Base-by-base conservation (phyloP, 2,329 filamentous ascomycete genomes). In the Apiospora arundinis region DNA sequence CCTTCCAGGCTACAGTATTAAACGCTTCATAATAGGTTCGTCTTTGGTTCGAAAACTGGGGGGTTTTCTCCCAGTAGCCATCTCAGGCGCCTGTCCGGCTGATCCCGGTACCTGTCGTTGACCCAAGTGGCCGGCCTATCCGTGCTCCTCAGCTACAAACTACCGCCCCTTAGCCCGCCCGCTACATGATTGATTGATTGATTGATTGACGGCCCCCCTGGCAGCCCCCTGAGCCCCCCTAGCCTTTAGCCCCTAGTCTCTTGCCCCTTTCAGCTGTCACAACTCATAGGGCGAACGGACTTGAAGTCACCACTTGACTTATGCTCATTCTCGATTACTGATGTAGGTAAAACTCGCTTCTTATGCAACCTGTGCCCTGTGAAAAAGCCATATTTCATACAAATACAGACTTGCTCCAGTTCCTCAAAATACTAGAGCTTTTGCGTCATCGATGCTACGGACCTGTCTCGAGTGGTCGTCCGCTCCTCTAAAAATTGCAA, bases 311-410 rank as follows among this genome's bases (percentile, higher is more conserved):
- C 14, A 25, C 12, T 32, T 4, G 32, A 16, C 32, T 42, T 25
- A 21, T 52, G 45, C 2, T 25, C 44, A 42, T 28, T 49, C 21
- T 56, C 56, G 37, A 42, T 45, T 60, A 21, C 32, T 21, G 40
- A 52, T 21, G 32, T 52, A 40, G 42, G n/a, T 52, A 25, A 40
- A 60, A 28, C 11, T 60, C n/a, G 46, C 32, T 60, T 69, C 56
- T 63, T 60, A 56, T 56, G 49, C 68, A 69, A 60, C 68, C 52
- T 69, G 48, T 60, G 67, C 12, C 68, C 28, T 60, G n/a, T 60
- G 21, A 68, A 60, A 60, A 40, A 63, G 56, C 56, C 32, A 63
- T 63, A n/a, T 63, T 40, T 37, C 56, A 63, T 63, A 63, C 32
- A 63, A 40, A 63, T 63, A 63, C 56, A 63, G 18, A 63, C 56